Evolutionary conservation across 129 eudicot genomes (phyloP), one percentile per base, ranked within the genome.

Genomic region (Arctium minus): DNA sequence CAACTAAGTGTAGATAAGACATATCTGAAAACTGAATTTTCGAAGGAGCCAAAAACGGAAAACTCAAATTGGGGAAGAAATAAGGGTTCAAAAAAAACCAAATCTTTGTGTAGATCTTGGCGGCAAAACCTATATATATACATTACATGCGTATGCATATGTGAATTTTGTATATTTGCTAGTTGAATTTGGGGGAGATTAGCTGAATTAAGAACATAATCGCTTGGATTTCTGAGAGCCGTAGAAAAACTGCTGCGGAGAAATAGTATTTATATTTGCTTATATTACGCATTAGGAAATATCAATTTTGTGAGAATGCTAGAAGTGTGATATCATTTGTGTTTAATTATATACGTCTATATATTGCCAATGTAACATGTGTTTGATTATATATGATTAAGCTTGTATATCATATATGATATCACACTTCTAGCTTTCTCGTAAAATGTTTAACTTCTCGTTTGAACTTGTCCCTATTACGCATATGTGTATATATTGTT

Each of bases 81-180:
- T 53, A 73, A 74, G 85, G 74, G 70, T 38, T 48, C 39, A 44
- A 56, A 76, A 33, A 68, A 79, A 72, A 85, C 44, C 75, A 85
- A 84, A 39, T 79, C 80, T 64, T 67, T 40, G 35, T 71, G 82
- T 75, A 80, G 81, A 81, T 81, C 83, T 56, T 71, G 88, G 83
- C 86, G 81, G 81, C 60, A 56, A 81, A 60, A 86, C 74, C 79
- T 48, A 27, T 65, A 44, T 46, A 65, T 42, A n/a, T 42, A 67
- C 67, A 79, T 79, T 79, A 67, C 42, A 79, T 79, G 75, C 65
- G 32, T 75, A 46, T 75, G 12, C 29, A 42, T 79, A 30, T 69
- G 42, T 5, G 27, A 29, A 68, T 68, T 67, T 32, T 12, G 82
- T 68, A 17, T 9, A 64, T 78, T 60, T 37, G 56, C 33, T 36